These are phyloP conservation scores for Lichtheimia corymbifera DNA, from an alignment of 371 early-diverging fungal species.

Conservation along the genomic window DNA sequence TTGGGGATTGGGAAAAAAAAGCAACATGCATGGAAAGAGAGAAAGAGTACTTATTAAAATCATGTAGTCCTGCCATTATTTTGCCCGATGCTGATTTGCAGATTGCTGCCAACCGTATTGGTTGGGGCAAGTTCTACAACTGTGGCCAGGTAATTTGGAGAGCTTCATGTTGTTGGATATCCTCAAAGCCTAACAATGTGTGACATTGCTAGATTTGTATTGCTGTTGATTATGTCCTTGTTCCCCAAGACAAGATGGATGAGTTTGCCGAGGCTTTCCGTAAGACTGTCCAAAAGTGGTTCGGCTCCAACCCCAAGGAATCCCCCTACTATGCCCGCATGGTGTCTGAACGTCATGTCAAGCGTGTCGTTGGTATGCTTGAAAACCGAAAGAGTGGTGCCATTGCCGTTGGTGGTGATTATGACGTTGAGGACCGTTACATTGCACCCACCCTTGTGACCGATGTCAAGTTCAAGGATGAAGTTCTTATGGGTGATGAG, in stretches of 20 bases:
- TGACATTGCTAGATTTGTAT: slow-evolving; percentile 67
- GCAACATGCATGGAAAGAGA: background rate
- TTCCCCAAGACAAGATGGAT: slow-evolving; percentile 50
- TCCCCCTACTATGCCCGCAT: slow-evolving; percentile 67
- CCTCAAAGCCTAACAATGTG: background rate
- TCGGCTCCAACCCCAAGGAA: slow-evolving; percentile 48
- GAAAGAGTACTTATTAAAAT: background rate
- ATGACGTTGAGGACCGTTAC: slow-evolving; percentile 18
- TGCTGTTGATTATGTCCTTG: slow-evolving; percentile 84
- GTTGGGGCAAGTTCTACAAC: slow-evolving; percentile 82
- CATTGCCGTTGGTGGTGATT: slow-evolving; percentile 43
- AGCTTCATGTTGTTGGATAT: background rate
- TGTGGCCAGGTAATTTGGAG: slow-evolving; percentile 68
- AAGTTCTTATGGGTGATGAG: slow-evolving; percentile 43
- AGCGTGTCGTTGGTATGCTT: slow-evolving; percentile 64
- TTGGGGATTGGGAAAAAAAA: background rate
- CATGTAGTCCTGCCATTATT: slow-evolving; percentile 66
- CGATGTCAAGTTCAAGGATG: slow-evolving; percentile 22
- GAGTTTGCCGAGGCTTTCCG: slow-evolving; percentile 53
- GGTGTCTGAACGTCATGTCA: slow-evolving; percentile 69
- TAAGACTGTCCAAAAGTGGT: slow-evolving; percentile 50
- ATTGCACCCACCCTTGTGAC: slow-evolving; percentile 21
- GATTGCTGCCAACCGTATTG: slow-evolving; percentile 70
- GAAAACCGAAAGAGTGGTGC: slow-evolving; percentile 47
- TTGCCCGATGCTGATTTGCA: slow-evolving; percentile 64